Evolutionary conservation across 805 yeast genomes (phyloP).

Genomic region (Sugiyamaella marilandica): DNA sequence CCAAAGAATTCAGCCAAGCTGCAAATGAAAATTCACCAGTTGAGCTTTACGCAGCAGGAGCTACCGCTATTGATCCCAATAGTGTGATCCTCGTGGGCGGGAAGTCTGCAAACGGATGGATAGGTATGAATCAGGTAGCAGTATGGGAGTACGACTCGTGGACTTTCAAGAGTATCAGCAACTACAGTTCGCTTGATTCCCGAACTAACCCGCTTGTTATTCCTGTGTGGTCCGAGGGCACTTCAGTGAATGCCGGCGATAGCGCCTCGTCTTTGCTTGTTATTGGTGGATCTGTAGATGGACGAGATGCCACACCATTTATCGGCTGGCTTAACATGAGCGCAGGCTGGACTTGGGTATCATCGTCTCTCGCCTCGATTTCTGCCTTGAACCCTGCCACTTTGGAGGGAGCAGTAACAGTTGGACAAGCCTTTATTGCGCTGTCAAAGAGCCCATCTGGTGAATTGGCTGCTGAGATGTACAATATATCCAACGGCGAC

Average conservation of each 20-base stretch:
- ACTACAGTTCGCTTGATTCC: constrained; percentile 43
- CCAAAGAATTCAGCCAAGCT: constrained; percentile 16
- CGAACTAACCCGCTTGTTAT: constrained; percentile 49
- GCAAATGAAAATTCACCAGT: constrained; percentile 22
- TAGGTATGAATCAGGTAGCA: constrained; percentile 67
- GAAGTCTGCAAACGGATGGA: constrained; percentile 56
- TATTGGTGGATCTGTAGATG: constrained; percentile 54
- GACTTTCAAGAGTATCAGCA: constrained; percentile 45
- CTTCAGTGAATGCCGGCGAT: constrained; percentile 5
- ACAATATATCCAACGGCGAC: constrained; percentile 6
- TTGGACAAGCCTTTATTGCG: constrained; percentile 23
- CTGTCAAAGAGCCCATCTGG: background rate
- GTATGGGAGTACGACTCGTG: constrained; percentile 66
- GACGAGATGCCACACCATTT: constrained; percentile 40
- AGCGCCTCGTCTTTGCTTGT: constrained; percentile 34
- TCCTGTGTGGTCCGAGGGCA: constrained; percentile 43
- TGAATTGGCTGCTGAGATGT: constrained; percentile 7
- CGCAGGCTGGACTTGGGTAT: constrained; percentile 41
- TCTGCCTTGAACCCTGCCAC: constrained; percentile 3
- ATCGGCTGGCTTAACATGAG: constrained; percentile 38
- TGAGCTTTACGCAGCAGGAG: constrained; percentile 26
- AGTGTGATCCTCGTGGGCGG: constrained; percentile 59
- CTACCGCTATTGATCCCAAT: constrained; percentile 14
- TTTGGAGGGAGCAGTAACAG: constrained; percentile 15
- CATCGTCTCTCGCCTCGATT: constrained; percentile 18